A percentile compares a stretch with the other conserved stretches of the same genome.
These are phyloP conservation scores for Penicillium concentricum DNA, from an alignment of 2,329 filamentous ascomycete genomes.

Conservation along the genomic window DNA sequence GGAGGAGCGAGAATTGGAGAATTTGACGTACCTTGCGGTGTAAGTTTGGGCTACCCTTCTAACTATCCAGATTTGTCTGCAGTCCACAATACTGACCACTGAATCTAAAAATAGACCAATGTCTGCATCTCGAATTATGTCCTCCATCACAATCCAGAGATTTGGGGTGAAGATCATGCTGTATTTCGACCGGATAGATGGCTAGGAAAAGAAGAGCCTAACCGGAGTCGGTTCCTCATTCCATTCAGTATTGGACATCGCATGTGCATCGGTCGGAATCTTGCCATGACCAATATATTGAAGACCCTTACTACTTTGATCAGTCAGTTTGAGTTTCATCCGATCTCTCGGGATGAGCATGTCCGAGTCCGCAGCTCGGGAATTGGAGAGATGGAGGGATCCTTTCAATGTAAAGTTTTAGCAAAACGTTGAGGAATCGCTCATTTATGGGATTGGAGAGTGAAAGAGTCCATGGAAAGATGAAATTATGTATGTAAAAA, in stretches of 20 bases:
- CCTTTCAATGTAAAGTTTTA: background rate
- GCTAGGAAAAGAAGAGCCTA: background rate
- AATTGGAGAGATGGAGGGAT: constrained; percentile 10
- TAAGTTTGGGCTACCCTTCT: background rate
- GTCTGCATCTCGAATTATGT: background rate
- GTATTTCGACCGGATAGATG: constrained; percentile 1
- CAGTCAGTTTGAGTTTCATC: constrained; percentile 3
- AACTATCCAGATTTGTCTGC: background rate
- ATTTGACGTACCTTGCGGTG: background rate
- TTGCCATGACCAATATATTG: constrained; percentile 15
- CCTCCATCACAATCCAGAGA: constrained; percentile 6
- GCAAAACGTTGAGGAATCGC: background rate
- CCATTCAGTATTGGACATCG: constrained; percentile 15
- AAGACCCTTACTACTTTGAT: constrained; percentile 12
- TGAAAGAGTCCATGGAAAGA: too few relatives aligned
- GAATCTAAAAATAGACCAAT: background rate
- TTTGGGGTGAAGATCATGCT: constrained; percentile 2
- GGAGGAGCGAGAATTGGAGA: constrained; percentile 8
- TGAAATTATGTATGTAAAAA: too few relatives aligned
- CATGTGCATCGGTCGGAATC: constrained; percentile 12
- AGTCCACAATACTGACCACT: background rate
- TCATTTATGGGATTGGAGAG: background rate
- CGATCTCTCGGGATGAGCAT: background rate
- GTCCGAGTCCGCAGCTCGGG: constrained; percentile 4
- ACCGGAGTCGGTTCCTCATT: constrained; percentile 2